phyloP scores from a whole-genome alignment of 2,329 filamentous ascomycete genomes.

The Lachnellula occidentalis region DNA sequence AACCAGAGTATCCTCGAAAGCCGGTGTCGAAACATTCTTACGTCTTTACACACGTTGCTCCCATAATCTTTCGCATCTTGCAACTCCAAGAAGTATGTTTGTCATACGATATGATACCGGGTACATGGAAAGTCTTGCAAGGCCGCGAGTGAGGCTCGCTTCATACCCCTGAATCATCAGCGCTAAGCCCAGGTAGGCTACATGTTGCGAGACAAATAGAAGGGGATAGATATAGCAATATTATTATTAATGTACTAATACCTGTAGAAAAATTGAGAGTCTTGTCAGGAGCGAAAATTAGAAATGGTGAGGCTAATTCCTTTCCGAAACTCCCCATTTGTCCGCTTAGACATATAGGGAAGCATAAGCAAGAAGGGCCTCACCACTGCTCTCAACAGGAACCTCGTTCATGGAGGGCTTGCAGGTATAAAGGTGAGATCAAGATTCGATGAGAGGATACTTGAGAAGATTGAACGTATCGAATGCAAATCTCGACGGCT shows the following conservation, averaged over 20 bases:
- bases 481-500: too few species aligned
- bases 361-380: too few species aligned
- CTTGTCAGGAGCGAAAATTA: too few species aligned
- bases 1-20: conserved; percentile 7
- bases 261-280: too few species aligned
- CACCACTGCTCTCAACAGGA: too few species aligned
- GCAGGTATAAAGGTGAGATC: too few species aligned
- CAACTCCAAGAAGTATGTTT: conserved; percentile 8
- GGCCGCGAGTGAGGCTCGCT: conserved; percentile 5
- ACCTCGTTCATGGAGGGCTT: too few species aligned
- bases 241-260: conserved; percentile 7
- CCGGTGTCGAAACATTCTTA: background rate
- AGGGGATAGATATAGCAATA: background rate
- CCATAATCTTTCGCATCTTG: conserved; percentile 10
- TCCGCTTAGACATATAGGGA: too few species aligned
- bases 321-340: too few species aligned
- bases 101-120: conserved; percentile 4
- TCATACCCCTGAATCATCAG: conserved; percentile 1
- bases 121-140: conserved; percentile 7
- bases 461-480: too few species aligned
- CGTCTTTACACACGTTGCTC: background rate
- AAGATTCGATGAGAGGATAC: too few species aligned
- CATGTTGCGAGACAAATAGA: conserved; percentile 9
- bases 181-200: conserved; percentile 6
- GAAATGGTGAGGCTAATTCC: too few species aligned